Percentiles rank a stretch among this genome's conserved stretches.
These are phyloP conservation scores for Urtica urens DNA, from an alignment of 306 rosid genomes.

Conservation along the genomic window DNA sequence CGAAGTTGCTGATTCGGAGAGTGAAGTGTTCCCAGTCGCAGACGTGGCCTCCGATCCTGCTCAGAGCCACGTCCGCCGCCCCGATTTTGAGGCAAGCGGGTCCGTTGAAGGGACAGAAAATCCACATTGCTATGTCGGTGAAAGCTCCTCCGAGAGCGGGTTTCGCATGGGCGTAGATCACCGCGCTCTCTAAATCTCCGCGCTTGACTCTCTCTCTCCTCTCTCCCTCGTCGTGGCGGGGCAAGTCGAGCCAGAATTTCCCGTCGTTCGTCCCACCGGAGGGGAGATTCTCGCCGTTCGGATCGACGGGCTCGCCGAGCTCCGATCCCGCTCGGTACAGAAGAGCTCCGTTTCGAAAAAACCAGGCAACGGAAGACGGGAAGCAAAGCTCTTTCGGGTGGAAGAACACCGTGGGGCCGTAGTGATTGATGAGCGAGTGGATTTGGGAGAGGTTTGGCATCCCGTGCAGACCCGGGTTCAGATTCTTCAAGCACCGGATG, in stretches of 20 bases:
- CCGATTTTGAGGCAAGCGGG: constrained; percentile 74
- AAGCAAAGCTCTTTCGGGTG: constrained; percentile 74
- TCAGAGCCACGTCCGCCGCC: constrained; percentile 29
- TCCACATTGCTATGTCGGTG: constrained; percentile 86
- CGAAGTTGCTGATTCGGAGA: constrained; percentile 45
- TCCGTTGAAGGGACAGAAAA: constrained; percentile 91
- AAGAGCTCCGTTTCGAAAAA: constrained; percentile 54
- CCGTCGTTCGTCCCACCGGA: constrained; percentile 53
- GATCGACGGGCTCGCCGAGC: constrained; percentile 47
- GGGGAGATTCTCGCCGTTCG: constrained; percentile 63
- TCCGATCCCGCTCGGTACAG: constrained; percentile 34
- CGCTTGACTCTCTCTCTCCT: constrained; percentile 34
- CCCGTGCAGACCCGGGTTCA: constrained; percentile 31
- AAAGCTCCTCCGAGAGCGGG: constrained; percentile 83
- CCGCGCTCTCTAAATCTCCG: constrained; percentile 62
- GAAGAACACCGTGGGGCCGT: constrained; percentile 78
- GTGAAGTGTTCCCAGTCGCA: constrained; percentile 91
- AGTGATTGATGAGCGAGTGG: constrained; percentile 66
- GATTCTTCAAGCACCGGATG: constrained; percentile 71
- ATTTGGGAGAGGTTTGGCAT: constrained; percentile 72
- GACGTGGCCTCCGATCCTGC: constrained; percentile 62
- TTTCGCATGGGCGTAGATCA: constrained; percentile 71
- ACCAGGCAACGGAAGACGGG: constrained; percentile 94
- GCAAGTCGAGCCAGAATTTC: constrained; percentile 78
- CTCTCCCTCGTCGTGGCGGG: constrained; percentile 38